phyloP scores from a whole-genome alignment of 2,329 filamentous ascomycete species.

The Albifimbria verrucaria region DNA sequence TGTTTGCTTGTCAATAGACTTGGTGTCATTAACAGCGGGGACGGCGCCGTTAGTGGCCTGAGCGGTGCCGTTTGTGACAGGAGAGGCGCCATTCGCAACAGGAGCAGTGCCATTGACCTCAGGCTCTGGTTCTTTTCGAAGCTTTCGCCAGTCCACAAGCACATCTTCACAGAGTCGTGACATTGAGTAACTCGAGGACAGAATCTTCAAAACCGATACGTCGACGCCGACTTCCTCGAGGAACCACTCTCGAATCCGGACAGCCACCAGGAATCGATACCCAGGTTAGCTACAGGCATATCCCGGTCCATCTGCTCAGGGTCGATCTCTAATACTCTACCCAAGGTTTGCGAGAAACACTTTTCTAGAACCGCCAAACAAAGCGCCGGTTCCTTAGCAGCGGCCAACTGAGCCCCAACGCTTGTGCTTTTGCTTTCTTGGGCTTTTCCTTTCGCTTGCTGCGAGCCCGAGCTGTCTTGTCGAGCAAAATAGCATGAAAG shows the following conservation, averaged over 20 bases:
- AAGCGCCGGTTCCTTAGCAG: no score
- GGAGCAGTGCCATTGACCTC: no score
- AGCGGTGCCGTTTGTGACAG: no score
- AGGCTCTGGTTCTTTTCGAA: no score
- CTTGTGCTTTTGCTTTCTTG: not conserved
- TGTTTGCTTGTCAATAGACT: no score
- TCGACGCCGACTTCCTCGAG: conserved; percentile 36
- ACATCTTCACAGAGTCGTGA: no score
- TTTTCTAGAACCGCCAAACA: not conserved
- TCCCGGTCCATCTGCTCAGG: not conserved
- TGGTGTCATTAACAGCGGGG: no score
- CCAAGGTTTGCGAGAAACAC: not conserved
- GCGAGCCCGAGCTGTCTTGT: not conserved
- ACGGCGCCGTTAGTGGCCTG: no score
- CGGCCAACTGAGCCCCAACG: not conserved
- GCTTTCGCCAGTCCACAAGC: no score
- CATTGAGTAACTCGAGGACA: no score
- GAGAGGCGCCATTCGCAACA: no score
- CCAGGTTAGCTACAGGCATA: not conserved
- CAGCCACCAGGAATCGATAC: not conserved
- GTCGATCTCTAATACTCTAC: not conserved
- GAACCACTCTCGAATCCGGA: conserved; percentile 39
- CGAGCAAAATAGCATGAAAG: not conserved
- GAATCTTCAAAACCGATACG: conserved; percentile 40
- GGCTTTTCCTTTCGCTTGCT: not conserved